Evolutionary conservation across 148 eudicot species (phyloP).

Genomic region (Agrostemma githago): DNA sequence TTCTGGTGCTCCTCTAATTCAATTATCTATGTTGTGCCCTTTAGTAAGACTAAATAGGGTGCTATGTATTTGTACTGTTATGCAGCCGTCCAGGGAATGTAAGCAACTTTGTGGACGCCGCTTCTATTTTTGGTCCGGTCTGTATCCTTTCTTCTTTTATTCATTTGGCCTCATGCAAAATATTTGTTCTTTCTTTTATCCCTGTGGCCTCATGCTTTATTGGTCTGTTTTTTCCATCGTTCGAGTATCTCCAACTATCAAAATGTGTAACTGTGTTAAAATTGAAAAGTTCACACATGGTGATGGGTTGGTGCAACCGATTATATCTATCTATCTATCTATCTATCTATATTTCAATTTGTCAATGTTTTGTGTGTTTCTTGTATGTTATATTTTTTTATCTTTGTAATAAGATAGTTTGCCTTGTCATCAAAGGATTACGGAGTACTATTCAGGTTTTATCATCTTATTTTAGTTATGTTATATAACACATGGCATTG

Average conservation of each 20-base stretch:
- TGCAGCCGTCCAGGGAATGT: constrained; percentile 73
- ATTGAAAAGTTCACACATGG: not conserved
- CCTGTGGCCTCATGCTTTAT: not conserved
- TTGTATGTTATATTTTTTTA: not conserved
- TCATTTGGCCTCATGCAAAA: not conserved
- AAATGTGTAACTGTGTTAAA: not conserved
- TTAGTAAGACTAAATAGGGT: not conserved
- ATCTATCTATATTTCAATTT: not conserved
- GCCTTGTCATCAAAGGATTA: not conserved
- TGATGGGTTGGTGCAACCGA: not conserved
- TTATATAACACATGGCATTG: not conserved
- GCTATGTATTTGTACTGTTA: constrained; percentile 38
- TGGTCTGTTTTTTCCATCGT: not conserved
- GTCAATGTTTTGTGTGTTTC: not conserved
- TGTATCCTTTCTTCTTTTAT: constrained; percentile 19
- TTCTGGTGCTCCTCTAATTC: constrained; percentile 10
- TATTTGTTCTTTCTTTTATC: not conserved
- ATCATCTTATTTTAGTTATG: not conserved
- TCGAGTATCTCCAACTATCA: not conserved
- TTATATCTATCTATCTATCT: not conserved
- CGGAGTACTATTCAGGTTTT: not conserved
- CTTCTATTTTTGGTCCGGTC: constrained; percentile 68
- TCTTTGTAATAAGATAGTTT: not conserved
- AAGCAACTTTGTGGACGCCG: constrained; percentile 67
- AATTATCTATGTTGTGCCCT: not conserved